A percentile compares a stretch with the other conserved stretches of the same genome.
phyloP scores from a whole-genome alignment of 306 rosid genomes.

The Astragalus membranaceus region DNA sequence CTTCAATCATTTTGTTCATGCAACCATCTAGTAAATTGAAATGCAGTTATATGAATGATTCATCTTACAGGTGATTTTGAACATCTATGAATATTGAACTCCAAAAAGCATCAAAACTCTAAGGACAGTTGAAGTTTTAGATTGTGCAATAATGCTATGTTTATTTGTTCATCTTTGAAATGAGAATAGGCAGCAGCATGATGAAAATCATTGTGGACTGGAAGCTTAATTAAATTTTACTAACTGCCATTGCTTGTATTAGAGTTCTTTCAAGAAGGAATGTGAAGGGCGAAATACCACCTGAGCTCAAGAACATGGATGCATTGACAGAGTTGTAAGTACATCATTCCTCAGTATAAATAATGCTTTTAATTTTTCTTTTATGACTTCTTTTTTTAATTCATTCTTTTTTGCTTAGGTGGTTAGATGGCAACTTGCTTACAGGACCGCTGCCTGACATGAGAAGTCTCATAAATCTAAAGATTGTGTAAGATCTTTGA shows the following conservation, averaged over 20 bases:
- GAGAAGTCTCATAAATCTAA: constrained; percentile 55
- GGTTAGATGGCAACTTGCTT: constrained; percentile 67
- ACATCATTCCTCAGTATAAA: not conserved
- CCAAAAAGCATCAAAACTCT: not conserved
- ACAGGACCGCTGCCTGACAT: constrained; percentile 72
- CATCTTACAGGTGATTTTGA: not conserved
- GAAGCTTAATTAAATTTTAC: constrained; percentile 1
- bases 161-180: not conserved
- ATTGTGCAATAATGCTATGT: not conserved
- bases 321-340: constrained; percentile 70
- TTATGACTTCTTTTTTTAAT: not conserved
- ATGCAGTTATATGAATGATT: not conserved
- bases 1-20: constrained; percentile 9
- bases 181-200: not conserved
- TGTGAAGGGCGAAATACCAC: constrained; percentile 60
- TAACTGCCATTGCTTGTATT: constrained; percentile 15
- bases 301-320: constrained; percentile 59
- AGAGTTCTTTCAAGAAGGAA: constrained; percentile 62
- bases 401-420: constrained; percentile 35
- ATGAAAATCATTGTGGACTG: not conserved
- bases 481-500: constrained; percentile 62
- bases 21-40: not conserved
- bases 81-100: not conserved
- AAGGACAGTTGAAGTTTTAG: not conserved
- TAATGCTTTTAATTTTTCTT: not conserved